Base-by-base conservation (phyloP, 2,329 filamentous ascomycete genomes). In the Penicillium italicum region DNA sequence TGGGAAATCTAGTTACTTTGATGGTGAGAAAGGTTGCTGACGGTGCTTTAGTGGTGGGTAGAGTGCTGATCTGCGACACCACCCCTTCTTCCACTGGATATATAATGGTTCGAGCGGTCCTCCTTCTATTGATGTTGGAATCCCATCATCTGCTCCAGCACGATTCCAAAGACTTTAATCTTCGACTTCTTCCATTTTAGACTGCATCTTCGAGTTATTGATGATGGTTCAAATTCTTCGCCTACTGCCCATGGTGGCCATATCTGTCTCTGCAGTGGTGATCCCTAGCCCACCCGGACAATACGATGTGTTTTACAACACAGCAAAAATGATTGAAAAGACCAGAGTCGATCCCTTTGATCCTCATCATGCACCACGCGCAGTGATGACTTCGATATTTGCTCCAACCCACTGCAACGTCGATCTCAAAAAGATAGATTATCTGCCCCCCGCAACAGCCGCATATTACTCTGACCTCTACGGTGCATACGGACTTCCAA, bases 381-480 rank as follows among this genome's bases (percentile, higher is more conserved):
- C 57, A 36, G 38, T 72, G 22, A 69, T 72, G 68, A 54, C 66
- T 28, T 69, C 69, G 5, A 56, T 66, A 22, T 71, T 70, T 33
- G 54, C 58, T 5, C 69, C 69, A 0, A 31, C 62, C 4, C 20
- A 57, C 9, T 62, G 59, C 37, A 47, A 46, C 26, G 57, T 31
- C 49, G 31, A 18, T 36, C 58, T 46, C 31, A 45, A 30, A 36
- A 50, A 34, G 18, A 48, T 38, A 10, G 48, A 60, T 4, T 74
- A 74, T 56, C 61, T 73, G 47, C 63, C 68, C 16, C 57, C 64
- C 28, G 61, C 55, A 48, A 72, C 70, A 10, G 70, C 69, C 16
- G 55, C 51, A 18, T 66, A 62, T 31, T 34, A 62, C 18, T 62
- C 65, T 26, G 45, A 58, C 12, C 22, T 31, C 2, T 66, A 64